Conservation (phyloP, 2,329 filamentous ascomycete genomes). For the Aspergillus amoenus region DNA sequence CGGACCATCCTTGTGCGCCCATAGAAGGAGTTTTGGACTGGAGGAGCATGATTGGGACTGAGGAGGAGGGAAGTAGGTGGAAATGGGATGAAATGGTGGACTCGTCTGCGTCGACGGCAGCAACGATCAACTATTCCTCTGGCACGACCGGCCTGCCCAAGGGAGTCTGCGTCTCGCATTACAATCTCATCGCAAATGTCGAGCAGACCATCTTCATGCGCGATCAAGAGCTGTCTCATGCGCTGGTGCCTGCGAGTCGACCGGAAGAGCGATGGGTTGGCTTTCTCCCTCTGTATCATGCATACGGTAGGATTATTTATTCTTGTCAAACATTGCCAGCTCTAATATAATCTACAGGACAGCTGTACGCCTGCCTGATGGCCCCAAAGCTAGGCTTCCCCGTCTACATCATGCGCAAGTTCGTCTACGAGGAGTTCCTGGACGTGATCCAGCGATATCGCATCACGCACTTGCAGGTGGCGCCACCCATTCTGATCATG, state of each 20-base stretch:
- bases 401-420: conserved; percentile 59
- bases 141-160: conserved; percentile 14
- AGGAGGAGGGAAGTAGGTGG: conserved; percentile 3
- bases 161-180: conserved; percentile 12
- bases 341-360: not conserved
- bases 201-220: conserved; percentile 15
- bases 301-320: conserved; percentile 5
- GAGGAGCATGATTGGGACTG: conserved; percentile 6
- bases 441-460: conserved; percentile 50
- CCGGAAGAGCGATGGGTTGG: conserved; percentile 13
- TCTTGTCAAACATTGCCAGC: not conserved
- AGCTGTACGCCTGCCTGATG: conserved; percentile 48
- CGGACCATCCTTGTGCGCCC: not conserved
- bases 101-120: not conserved
- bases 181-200: conserved; percentile 12
- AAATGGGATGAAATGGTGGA: conserved; percentile 8
- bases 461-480: conserved; percentile 55
- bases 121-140: conserved; percentile 13
- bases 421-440: conserved; percentile 56
- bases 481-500: conserved; percentile 60
- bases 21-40: conserved; percentile 2
- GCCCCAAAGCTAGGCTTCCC: conserved; percentile 46
- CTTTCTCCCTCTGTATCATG: conserved; percentile 13
- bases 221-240: not conserved
- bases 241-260: not conserved